Conservation (phyloP, 441 rosid species). For the Melastoma candidum region DNA sequence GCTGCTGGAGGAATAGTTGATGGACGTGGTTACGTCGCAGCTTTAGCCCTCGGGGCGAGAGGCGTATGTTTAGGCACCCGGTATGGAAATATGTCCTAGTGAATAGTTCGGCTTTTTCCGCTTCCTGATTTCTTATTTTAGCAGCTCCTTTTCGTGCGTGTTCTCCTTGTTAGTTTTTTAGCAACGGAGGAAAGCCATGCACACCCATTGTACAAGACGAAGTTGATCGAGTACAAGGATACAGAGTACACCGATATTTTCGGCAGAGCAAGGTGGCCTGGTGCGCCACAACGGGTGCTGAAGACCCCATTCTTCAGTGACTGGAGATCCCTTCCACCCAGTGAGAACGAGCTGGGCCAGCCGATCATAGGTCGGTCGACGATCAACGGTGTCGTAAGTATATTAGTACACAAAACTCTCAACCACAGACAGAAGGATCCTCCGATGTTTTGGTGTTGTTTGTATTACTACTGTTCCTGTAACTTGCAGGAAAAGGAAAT, state of each 20-base stretch:
- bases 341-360: conserved; percentile 51
- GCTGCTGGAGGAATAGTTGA: conserved; percentile 81
- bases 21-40: conserved; percentile 78
- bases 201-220: conserved; percentile 69
- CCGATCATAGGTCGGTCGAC: conserved; percentile 64
- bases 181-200: conserved; percentile 80
- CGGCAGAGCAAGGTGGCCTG: conserved; percentile 83
- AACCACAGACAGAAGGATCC: too few relatives aligned
- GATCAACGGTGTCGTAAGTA: conserved; percentile 53
- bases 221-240: conserved; percentile 45
- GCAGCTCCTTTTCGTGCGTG: too few relatives aligned
- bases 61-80: conserved; percentile 84
- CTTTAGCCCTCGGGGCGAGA: conserved; percentile 82
- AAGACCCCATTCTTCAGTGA: conserved; percentile 50
- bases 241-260: conserved; percentile 64
- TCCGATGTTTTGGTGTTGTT: too few relatives aligned
- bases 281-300: conserved; percentile 70
- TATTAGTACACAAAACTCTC: too few relatives aligned
- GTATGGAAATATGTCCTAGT: conserved; percentile 20
- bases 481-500: conserved; percentile 59
- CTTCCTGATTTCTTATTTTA: too few relatives aligned
- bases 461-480: background rate
- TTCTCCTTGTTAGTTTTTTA: conserved; percentile 40
- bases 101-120: too few relatives aligned
- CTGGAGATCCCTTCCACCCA: conserved; percentile 44